phyloP scores from a whole-genome alignment of 2,329 filamentous ascomycete genomes.

The Ascochyta koolunga region DNA sequence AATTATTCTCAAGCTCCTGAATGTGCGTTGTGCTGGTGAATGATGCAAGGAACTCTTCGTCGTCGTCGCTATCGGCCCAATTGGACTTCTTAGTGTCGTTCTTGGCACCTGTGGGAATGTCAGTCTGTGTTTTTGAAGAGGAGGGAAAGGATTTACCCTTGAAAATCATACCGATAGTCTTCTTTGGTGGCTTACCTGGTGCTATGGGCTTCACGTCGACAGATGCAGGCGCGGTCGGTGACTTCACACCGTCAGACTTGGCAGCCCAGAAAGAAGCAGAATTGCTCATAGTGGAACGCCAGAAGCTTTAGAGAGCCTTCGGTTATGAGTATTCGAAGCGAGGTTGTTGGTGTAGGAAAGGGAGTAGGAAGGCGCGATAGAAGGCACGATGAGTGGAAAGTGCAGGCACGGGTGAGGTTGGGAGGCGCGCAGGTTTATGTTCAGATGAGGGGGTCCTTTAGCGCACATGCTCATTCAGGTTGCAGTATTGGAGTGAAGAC shows the following conservation, averaged over 20 bases:
- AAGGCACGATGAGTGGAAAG: background rate
- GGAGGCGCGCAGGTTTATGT: background rate
- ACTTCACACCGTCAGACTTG: constrained; percentile 1
- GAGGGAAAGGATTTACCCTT: background rate
- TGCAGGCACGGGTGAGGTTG: background rate
- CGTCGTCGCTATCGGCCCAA: constrained; percentile 31
- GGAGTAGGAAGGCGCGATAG: too few relatives aligned
- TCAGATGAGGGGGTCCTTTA: background rate
- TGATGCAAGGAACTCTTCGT: constrained; percentile 18
- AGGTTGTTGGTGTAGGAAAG: background rate
- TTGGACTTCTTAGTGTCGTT: constrained; percentile 18
- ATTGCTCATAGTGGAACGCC: background rate
- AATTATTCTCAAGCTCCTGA: constrained; percentile 17
- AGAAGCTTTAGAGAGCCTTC: background rate
- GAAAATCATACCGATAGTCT: background rate
- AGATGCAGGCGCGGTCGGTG: background rate
- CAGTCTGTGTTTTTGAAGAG: background rate
- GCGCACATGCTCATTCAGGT: background rate
- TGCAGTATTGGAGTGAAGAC: background rate
- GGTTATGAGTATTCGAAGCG: background rate
- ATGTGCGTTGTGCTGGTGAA: constrained; percentile 4
- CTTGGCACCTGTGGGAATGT: background rate
- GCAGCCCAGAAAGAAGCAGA: constrained; percentile 8
- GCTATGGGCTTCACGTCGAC: background rate
- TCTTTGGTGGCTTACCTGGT: background rate